Evolutionary conservation across 2,329 filamentous ascomycete species (phyloP), one percentile per base, ranked within the genome.

Genomic region (Colletotrichum nymphaeae): DNA sequence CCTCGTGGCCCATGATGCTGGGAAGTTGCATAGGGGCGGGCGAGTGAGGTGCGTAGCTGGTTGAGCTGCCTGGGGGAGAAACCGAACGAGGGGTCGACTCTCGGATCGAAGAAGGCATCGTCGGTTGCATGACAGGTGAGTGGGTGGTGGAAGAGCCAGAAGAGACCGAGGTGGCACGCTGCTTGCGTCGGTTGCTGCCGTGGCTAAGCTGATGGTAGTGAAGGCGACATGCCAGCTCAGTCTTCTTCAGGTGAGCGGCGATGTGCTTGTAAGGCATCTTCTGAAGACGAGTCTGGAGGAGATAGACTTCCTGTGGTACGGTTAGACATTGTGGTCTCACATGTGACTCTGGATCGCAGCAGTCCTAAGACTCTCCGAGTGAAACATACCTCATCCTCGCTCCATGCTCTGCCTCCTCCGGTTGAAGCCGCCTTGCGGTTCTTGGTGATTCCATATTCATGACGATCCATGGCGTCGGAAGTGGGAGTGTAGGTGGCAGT

Each of bases 201-300:
- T 95, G 94, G 76, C 93, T 95, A 75, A 97, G 89, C 80, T 97
- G 94, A 80, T 97, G 94, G 81, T 94, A 96, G 83, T 97, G 94
- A 75, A 97, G 89, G 75, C 94, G 94, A 84, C 94, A 97, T 60
- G 94, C 94, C 73, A 97, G 87, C 85, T 97, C 94, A 0, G 94
- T 97, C 87, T 97, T 97, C 84, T 95, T 94, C 77, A 97, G 86
- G 78, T 95, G 93, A 72, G 92, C 90, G 72, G 94, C 94, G 80
- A 97, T 97, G 81, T 96, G 93, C 87, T 96, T 97, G 84, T 97
- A 97, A 0, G 94, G 94, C 91, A 96, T 95, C 85, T 96, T 96
- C 79, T 95, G 93, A 79, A 94, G 90, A 72, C 94, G 93, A 74
- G 93, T 95, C 83, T 95, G 93, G 74, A 97, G 89, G 67, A 97